Evolutionary conservation across 768 basidiomycete genomes (phyloP).

Genomic region (Xerocomus spinulosus): DNA sequence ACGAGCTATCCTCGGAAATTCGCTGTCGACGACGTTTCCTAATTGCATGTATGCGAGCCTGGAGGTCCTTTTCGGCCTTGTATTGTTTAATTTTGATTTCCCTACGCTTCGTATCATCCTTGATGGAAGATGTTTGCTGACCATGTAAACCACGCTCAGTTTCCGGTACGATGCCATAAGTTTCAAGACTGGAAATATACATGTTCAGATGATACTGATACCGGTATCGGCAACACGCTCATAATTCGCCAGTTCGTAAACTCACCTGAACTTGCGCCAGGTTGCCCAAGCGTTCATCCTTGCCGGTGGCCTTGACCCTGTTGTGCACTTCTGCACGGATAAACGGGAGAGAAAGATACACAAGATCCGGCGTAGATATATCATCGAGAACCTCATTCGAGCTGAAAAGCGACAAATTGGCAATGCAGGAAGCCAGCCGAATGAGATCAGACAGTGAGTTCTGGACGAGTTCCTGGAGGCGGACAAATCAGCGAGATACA

Average conservation of each 20-base stretch:
- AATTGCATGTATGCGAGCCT: conserved; percentile 57
- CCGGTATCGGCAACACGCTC: conserved; percentile 2
- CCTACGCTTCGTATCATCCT: conserved; percentile 65
- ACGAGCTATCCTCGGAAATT: conserved; percentile 28
- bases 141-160: conserved; percentile 55
- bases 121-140: conserved; percentile 43
- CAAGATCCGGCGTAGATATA: conserved; percentile 68
- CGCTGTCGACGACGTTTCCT: conserved; percentile 49
- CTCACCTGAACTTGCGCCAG: conserved; percentile 59
- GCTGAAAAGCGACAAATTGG: conserved; percentile 70
- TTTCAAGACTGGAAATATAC: conserved; percentile 51
- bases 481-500: conserved; percentile 7
- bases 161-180: conserved; percentile 62
- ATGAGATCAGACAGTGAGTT: conserved; percentile 54
- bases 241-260: conserved; percentile 7
- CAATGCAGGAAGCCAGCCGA: conserved; percentile 48
- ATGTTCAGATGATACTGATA: conserved; percentile 44
- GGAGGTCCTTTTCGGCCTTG: conserved; percentile 79
- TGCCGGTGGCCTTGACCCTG: conserved; percentile 51
- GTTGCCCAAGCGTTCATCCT: conserved; percentile 51
- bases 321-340: conserved; percentile 61
- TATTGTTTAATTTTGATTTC: conserved; percentile 91
- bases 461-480: conserved; percentile 53
- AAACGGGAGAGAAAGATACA: conserved; percentile 73
- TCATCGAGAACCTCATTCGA: conserved; percentile 81